These are phyloP conservation scores for Emmonsiellopsis sp. DNA, from an alignment of 2,329 filamentous ascomycete genomes.

Conservation along the genomic window DNA sequence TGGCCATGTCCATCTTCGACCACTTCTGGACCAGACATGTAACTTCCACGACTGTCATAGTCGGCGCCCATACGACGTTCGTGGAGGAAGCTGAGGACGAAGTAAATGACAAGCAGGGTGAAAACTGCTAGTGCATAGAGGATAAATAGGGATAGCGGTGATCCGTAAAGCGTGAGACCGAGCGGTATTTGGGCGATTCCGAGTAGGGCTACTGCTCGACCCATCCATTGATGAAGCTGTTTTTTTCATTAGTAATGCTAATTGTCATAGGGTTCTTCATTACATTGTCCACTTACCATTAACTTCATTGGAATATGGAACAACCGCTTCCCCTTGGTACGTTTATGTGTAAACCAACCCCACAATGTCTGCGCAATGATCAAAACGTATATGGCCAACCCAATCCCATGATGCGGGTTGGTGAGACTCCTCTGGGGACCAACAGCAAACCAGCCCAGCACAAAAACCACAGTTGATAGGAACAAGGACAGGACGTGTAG, in stretches of 20 bases:
- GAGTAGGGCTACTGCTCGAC: constrained; percentile 65
- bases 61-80: constrained; percentile 46
- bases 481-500: constrained; percentile 52
- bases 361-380: constrained; percentile 50
- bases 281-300: constrained; percentile 35
- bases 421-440: constrained; percentile 50
- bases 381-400: constrained; percentile 53
- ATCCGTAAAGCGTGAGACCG: constrained; percentile 85
- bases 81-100: constrained; percentile 66
- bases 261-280: not conserved
- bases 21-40: constrained; percentile 42
- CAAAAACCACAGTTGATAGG: constrained; percentile 51
- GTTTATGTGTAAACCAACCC: constrained; percentile 48
- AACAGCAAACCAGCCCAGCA: constrained; percentile 55
- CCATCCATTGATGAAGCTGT: constrained; percentile 82
- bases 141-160: constrained; percentile 74
- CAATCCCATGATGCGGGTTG: constrained; percentile 60
- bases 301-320: constrained; percentile 48
- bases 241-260: constrained; percentile 12
- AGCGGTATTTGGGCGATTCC: constrained; percentile 82
- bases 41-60: constrained; percentile 51
- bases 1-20: constrained; percentile 34
- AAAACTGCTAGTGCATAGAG: constrained; percentile 72
- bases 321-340: constrained; percentile 43
- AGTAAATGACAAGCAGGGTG: constrained; percentile 64